A percentile compares a stretch with the other conserved stretches of the same genome.
phyloP scores from a whole-genome alignment of 805 yeast species.

The Jamesozyma spencerorum region DNA sequence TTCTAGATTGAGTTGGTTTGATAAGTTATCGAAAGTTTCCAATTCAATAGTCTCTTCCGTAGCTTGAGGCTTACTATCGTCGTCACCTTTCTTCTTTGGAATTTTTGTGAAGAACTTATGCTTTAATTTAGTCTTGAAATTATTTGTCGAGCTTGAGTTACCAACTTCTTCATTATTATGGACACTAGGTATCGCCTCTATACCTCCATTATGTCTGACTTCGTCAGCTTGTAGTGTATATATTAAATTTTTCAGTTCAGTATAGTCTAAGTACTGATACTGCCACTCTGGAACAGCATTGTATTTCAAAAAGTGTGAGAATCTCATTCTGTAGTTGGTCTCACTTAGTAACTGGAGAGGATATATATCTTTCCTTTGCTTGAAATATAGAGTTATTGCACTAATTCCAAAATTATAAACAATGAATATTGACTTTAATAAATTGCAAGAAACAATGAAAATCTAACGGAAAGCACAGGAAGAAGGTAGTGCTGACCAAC shows the following conservation, averaged over 20 bases:
- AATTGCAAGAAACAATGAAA: no score
- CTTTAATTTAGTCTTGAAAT: background rate
- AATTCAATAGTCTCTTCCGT: constrained; percentile 23
- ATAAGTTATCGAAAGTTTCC: constrained; percentile 9
- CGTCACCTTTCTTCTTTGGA: constrained; percentile 1
- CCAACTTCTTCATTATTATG: background rate
- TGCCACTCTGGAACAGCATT: constrained; percentile 86
- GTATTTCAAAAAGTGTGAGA: constrained; percentile 56
- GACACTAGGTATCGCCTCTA: background rate
- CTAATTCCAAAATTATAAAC: no score
- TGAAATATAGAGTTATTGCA: no score
- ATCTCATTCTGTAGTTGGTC: constrained; percentile 56
- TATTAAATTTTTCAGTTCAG: constrained; percentile 46
- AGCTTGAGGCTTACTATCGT: background rate
- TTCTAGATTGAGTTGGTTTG: background rate
- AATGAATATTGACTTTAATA: no score
- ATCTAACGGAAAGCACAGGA: no score
- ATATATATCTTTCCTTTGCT: no score
- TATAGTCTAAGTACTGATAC: constrained; percentile 64
- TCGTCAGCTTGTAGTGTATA: constrained; percentile 43
- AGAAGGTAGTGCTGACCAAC: no score
- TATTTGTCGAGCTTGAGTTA: background rate
- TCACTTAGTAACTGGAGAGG: no score
- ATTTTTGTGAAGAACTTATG: background rate
- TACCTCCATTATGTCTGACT: constrained; percentile 10